Evolutionary conservation across 495 filamentous ascomycete genomes (phyloP).

Genomic region (Amniculicola lignicola): DNA sequence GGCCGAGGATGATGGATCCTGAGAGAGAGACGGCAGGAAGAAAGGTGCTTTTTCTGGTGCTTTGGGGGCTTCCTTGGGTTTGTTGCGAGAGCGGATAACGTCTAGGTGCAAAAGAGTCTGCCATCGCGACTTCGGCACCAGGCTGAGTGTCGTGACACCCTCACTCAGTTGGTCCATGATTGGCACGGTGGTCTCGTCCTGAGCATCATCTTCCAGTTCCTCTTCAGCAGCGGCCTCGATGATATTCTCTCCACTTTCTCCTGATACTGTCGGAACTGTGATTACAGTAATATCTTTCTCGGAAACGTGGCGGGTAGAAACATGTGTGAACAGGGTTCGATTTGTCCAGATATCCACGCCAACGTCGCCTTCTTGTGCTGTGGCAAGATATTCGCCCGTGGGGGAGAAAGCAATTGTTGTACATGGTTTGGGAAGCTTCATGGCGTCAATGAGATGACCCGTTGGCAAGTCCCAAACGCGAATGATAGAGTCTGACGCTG

Average conservation of each 20-base stretch:
- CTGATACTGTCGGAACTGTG: slow-evolving; percentile 68
- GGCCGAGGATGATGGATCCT: slow-evolving; percentile 19
- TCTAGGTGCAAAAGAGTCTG: slow-evolving; percentile 90
- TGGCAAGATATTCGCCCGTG: slow-evolving; percentile 90
- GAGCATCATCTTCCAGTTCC: slow-evolving; percentile 1
- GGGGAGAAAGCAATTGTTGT: slow-evolving; percentile 81
- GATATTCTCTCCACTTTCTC: slow-evolving; percentile 69
- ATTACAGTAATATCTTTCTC: slow-evolving; percentile 64
- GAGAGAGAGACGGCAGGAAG: slow-evolving; percentile 72
- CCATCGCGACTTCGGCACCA: slow-evolving; percentile 88
- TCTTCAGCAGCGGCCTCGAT: slow-evolving; percentile 52
- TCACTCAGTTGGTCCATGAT: slow-evolving; percentile 69
- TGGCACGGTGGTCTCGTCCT: slow-evolving; percentile 45
- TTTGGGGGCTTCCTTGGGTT: slow-evolving; percentile 87
- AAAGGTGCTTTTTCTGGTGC: slow-evolving; percentile 92
- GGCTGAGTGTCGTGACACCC: slow-evolving; percentile 79
- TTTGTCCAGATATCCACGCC: slow-evolving; percentile 94
- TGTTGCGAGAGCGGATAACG: slow-evolving; percentile 86
- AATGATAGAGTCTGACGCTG: slow-evolving; percentile 75
- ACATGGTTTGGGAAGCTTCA: slow-evolving; percentile 70
- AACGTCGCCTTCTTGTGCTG: slow-evolving; percentile 76
- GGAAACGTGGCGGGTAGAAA: slow-evolving; percentile 75
- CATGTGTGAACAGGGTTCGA: slow-evolving; percentile 79
- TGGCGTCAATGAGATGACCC: slow-evolving; percentile 86
- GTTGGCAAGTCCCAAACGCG: slow-evolving; percentile 96